These are phyloP conservation scores for Colletotrichum spinosum DNA, from an alignment of 2,329 filamentous ascomycete genomes.

Conservation along the genomic window DNA sequence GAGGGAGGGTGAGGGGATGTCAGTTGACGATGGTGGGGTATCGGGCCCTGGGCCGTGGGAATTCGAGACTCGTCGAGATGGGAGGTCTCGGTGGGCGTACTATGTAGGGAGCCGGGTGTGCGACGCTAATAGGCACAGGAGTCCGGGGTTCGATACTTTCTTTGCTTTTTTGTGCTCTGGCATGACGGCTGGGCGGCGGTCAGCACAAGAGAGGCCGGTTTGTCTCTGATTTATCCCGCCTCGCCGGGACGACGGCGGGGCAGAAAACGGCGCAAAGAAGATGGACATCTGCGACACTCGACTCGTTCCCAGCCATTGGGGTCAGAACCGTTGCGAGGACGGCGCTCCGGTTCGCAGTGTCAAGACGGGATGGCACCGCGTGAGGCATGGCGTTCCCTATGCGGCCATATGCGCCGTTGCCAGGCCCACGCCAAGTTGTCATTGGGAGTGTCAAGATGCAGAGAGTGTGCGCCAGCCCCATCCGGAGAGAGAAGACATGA, in stretches of 20 bases:
- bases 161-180: not conserved
- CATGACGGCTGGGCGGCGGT: conserved; percentile 12
- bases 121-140: conserved; percentile 17
- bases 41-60: conserved; percentile 18
- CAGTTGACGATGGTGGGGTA: conserved; percentile 37
- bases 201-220: conserved; percentile 19
- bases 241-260: conserved; percentile 6
- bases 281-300: not conserved
- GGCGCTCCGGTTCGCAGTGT: not conserved
- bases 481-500: conserved; percentile 20
- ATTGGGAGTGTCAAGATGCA: conserved; percentile 18
- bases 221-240: conserved; percentile 28
- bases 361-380: conserved; percentile 15
- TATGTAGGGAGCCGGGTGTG: conserved; percentile 12
- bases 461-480: conserved; percentile 11
- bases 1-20: conserved; percentile 33
- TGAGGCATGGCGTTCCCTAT: conserved; percentile 13
- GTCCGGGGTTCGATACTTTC: conserved; percentile 19
- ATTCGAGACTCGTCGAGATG: conserved; percentile 36
- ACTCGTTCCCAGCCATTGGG: not conserved
- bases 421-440: conserved; percentile 7
- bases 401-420: conserved; percentile 6
- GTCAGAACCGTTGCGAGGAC: conserved; percentile 12
- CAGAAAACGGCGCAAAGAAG: conserved; percentile 10
- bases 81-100: conserved; percentile 24